Base-by-base conservation (phyloP, 345 rosid genomes). In the Sapria himalayana region DNA sequence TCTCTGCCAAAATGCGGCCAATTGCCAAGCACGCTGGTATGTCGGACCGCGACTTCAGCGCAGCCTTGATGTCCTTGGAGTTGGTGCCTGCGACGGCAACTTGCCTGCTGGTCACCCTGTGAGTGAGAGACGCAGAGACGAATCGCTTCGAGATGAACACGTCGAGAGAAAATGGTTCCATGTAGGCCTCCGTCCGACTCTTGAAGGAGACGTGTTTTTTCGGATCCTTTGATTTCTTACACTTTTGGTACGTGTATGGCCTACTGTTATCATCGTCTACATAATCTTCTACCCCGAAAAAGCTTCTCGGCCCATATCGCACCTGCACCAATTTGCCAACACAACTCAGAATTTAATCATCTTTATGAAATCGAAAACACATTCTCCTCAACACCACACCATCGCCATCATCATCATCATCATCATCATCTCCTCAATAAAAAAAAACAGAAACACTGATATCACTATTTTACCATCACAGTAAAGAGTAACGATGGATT, bases 31-130 rank as follows among this genome's bases (percentile, higher is more conserved):
- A 86, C 0, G 97, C 91, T 1, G 94, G 97, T 13, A 86, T 78
- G 43, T 81, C 91, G 0, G 80, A 78, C 18, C 93, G 66, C n/a
- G 94, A 89, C 48, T 48, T 76, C 10, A 76, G 65, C 0, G 56
- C 91, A 8, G 91, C 98, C 66, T 82, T 82, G 1, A 89, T 74
- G 59, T 82, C 94, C 66, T 79, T 89, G 0, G 98, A 89, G 69
- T 89, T 79, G 27, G 98, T 82, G 43, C 91, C 98, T 0, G 98
- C 91, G 2, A 82, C 94, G 9, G 93, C 95, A 1, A 89, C 95
- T 64, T 82, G 98, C 67, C 64, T 89, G 35, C 81, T 58, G 2
- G 95, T 82, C 20, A 74, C 86, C 58, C 95, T 71, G 39, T 89
- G 98, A 0, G 98, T 82, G 43, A 89, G 53, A 1, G 98, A 82